A percentile compares a stretch with the other conserved stretches of the same genome.
phyloP scores from a whole-genome alignment of 2,329 filamentous ascomycete species.

The Trichoderma afroharzianum region DNA sequence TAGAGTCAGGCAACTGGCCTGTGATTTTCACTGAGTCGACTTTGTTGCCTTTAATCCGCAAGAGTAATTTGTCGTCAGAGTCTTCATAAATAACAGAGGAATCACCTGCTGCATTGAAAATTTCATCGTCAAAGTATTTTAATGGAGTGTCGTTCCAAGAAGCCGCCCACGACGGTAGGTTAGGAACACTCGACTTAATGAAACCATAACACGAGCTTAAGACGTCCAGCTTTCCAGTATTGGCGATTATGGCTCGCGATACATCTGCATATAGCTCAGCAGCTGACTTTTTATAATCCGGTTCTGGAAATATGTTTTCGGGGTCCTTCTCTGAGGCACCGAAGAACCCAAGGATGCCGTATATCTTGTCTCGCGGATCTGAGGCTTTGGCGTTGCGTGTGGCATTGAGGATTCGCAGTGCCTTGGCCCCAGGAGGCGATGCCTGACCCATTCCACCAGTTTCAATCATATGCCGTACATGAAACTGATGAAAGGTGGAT shows the following conservation, averaged over 20 bases:
- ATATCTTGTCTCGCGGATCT: slow-evolving; percentile 13
- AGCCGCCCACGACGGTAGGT: not conserved
- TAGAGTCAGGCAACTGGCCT: not conserved
- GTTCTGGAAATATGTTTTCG: slow-evolving; percentile 4
- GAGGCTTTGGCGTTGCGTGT: not conserved
- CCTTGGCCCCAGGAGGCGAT: not conserved
- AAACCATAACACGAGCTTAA: slow-evolving; percentile 9
- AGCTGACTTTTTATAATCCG: not conserved
- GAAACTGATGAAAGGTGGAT: slow-evolving; percentile 3
- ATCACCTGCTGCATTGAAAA: not conserved
- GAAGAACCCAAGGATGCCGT: slow-evolving; percentile 11
- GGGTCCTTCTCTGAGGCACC: not conserved
- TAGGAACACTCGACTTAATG: not conserved
- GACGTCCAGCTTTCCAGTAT: not conserved
- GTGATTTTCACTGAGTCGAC: not conserved
- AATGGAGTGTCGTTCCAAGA: slow-evolving; percentile 12
- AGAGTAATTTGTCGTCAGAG: not conserved
- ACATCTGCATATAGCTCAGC: slow-evolving; percentile 7
- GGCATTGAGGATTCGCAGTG: not conserved
- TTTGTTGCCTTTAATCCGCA: not conserved
- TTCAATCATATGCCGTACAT: not conserved
- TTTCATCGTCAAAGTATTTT: not conserved
- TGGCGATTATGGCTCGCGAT: not conserved
- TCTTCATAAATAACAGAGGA: not conserved
- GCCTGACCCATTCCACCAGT: not conserved